Evolutionary conservation across 1,139 yeast genomes (phyloP), one percentile per base, ranked within the genome.

Genomic region (Nadsonia starkeyi-henricii): DNA sequence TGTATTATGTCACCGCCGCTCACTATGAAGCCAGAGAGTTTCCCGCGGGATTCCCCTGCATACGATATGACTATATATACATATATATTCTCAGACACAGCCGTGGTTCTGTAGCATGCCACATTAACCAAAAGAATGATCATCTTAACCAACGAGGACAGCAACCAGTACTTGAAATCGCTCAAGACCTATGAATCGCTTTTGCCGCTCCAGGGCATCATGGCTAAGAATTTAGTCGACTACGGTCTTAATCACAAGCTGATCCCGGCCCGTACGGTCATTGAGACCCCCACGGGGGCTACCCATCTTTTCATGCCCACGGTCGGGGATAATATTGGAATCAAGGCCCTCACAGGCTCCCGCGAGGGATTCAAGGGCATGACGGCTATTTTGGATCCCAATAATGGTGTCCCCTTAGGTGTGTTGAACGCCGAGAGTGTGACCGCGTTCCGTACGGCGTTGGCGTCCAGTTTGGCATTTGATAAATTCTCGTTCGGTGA

Each of bases 361-460:
- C 47, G 60, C 54, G 53, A 73, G 58, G 86, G 68, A 50, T 78
- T 70, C 67, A 73, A 62, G 66, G 86, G 68, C 46, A 44, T 51
- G 12, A 45, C 52, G 3, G 70, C 64, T 2, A 73, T 80, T 1
- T 59, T 74, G 44, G 73, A 74, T 48, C 39, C 39, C 5, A 54
- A 58, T 5, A 71, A 73, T 20, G 88, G 86, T 1, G 65, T 65
- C 36, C 61, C 78, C 17, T 50, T 62, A 20, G 85, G 83, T 1
- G 63, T 79, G 2, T 59, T 80, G 43, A 79, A 78, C 57, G 85
- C 83, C 2, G 68, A 70, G 46, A 70, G 77, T 0, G 61, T 79
- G 41, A 81, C 88, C 1, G 85, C 83, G 0, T 79, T 80, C 54
- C 67, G 86, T 57, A 81, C 88, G 1, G 85, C 85, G 0, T 64